Base-by-base conservation (phyloP, 2,329 filamentous ascomycete species). In the Nemania sp. region DNA sequence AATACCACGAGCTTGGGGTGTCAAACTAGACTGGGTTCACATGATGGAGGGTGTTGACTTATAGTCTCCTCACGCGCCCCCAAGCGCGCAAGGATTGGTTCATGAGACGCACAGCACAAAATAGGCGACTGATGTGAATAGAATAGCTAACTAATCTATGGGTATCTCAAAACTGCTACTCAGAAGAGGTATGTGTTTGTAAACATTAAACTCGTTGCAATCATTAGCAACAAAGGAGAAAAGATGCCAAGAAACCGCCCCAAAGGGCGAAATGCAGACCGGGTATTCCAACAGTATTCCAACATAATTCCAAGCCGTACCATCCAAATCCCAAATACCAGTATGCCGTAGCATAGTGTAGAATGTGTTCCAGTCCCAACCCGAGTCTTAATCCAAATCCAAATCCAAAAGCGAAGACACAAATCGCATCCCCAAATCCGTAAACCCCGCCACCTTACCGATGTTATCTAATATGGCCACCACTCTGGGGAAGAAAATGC, bases 41-140 rank as follows among this genome's bases (percentile, higher is more conserved):
- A 56, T 58, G 56, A 58, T 47, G 36, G 33, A 15, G 33, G 31
- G 52, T 44, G 43, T 51, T 47, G 42, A 36, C 43, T 34, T 49
- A 49, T 12, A 28, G 19, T 14, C 20, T 22, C 37, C 48, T 56
- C 56, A 58, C 48, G 56, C 48, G 52, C 52, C 36, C 17, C 40
- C 14, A 42, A 47, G 31, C 23, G 26, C 23, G 22, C 30, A 41
- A 33, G 34, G 52, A 51, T 46, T 49, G 12, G 40, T 28, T 45
- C 52, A 56, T 52, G 56, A 46, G 47, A 47, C 31, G 14, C 28
- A n/a, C 33, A 30, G 15, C 11, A 19, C 20, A 22, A 19, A 34
- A 17, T 9, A 44, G 20, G 15, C 11, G 8, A 22, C 7, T 26
- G 14, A 15, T 30, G 26, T 37, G 12, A 40, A 48, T 39, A 52